phyloP scores from a whole-genome alignment of 345 rosid genomes.

The Carallia brachiata region DNA sequence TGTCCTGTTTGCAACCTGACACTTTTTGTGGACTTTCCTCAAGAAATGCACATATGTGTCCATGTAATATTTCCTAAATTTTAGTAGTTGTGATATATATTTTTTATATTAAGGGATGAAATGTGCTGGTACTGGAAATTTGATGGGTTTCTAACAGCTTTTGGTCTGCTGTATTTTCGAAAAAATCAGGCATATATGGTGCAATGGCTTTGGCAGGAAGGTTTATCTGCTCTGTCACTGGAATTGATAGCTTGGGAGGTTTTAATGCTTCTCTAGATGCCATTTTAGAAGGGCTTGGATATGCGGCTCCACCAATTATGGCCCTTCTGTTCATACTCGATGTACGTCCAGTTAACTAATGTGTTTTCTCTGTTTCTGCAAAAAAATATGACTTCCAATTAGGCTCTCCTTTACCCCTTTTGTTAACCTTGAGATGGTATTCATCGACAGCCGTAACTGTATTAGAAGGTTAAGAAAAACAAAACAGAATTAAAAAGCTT shows the following conservation, averaged over 20 bases:
- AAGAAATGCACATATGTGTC: too few species aligned
- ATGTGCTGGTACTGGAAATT: not conserved
- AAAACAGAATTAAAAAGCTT: too few species aligned
- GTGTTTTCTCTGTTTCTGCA: not conserved
- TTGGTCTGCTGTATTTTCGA: not conserved
- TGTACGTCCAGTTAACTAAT: constrained; percentile 34
- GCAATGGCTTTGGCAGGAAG: constrained; percentile 89
- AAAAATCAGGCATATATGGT: constrained; percentile 71
- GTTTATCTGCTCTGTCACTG: constrained; percentile 82
- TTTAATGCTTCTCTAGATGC: constrained; percentile 76
- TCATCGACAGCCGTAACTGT: too few species aligned
- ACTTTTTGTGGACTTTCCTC: too few species aligned
- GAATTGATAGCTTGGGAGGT: constrained; percentile 82
- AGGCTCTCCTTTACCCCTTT: not conserved
- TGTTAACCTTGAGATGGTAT: not conserved
- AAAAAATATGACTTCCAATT: not conserved
- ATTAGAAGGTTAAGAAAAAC: too few species aligned
- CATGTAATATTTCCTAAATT: too few species aligned
- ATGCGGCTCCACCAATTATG: constrained; percentile 92
- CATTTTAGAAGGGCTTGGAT: constrained; percentile 76
- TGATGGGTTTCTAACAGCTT: not conserved
- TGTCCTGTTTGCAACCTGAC: too few species aligned
- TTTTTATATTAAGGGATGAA: too few species aligned
- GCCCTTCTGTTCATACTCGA: constrained; percentile 91
- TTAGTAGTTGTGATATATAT: too few species aligned